phyloP scores from a whole-genome alignment of 2,329 filamentous ascomycete species.

The Polychaeton citri region DNA sequence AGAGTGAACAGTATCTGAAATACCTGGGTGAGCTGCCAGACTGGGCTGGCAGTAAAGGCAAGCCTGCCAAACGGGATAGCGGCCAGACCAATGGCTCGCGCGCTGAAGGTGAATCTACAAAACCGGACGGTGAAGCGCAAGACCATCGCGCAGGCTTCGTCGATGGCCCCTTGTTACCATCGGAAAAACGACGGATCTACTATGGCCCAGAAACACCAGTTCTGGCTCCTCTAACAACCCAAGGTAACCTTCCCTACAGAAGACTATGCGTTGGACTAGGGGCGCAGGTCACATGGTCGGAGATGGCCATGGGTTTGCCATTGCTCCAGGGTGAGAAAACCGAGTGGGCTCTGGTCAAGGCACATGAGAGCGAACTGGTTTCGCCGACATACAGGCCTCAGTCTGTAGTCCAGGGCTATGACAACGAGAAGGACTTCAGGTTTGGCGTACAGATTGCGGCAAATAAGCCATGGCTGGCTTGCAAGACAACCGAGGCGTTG shows the following conservation, averaged over 20 bases:
- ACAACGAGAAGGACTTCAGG: conserved; percentile 68
- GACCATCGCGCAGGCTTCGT: conserved; percentile 68
- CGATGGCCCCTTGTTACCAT: conserved; percentile 79
- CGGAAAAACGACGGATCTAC: conserved; percentile 87
- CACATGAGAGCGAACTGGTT: conserved; percentile 67
- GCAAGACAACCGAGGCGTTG: conserved; percentile 77
- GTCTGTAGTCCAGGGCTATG: conserved; percentile 58
- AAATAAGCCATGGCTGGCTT: conserved; percentile 79
- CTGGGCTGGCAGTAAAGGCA: conserved; percentile 12
- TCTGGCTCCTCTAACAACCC: conserved; percentile 88
- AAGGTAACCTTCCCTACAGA: conserved; percentile 90
- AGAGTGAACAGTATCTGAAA: conserved; percentile 60
- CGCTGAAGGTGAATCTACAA: conserved; percentile 25
- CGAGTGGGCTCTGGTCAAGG: conserved; percentile 92
- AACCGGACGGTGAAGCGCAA: conserved; percentile 28
- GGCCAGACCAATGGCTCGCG: neutral
- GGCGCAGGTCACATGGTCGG: conserved; percentile 87
- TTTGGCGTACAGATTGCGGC: conserved; percentile 90
- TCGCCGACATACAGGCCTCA: conserved; percentile 54
- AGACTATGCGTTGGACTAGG: conserved; percentile 80
- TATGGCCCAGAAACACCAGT: conserved; percentile 88
- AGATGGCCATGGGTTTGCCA: conserved; percentile 92
- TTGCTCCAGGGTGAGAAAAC: conserved; percentile 78
- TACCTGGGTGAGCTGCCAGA: conserved; percentile 59
- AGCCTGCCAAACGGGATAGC: conserved; percentile 3